Evolutionary conservation across 2,329 filamentous ascomycete species (phyloP).

Genomic region (Fusarium falciforme): DNA sequence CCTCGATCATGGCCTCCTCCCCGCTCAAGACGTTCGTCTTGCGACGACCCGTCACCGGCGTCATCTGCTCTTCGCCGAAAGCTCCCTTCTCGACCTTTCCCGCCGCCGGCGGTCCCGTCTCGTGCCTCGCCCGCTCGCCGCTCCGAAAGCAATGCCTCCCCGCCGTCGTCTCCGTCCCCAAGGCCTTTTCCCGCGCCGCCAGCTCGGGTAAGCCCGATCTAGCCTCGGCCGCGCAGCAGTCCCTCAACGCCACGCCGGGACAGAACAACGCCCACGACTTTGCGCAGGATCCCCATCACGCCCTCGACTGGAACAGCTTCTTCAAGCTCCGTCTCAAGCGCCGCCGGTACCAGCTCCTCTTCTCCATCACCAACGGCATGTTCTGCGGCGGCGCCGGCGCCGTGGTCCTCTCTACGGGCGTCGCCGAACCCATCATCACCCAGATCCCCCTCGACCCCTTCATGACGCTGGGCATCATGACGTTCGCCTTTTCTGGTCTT

Average conservation of each 20-base stretch:
- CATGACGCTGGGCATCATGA: constrained; percentile 84
- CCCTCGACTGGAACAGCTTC: constrained; percentile 89
- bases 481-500: constrained; percentile 78
- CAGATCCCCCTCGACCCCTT: constrained; percentile 89
- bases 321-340: constrained; percentile 90
- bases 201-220: constrained; percentile 26
- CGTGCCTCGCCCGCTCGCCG: constrained; percentile 36
- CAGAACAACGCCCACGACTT: constrained; percentile 18
- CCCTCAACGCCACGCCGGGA: constrained; percentile 31
- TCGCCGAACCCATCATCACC: constrained; percentile 76
- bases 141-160: constrained; percentile 34
- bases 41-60: constrained; percentile 43
- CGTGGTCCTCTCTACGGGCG: constrained; percentile 74
- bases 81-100: constrained; percentile 45
- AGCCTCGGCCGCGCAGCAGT: constrained; percentile 33
- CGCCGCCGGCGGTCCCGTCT: background rate
- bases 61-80: constrained; percentile 43
- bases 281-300: constrained; percentile 25
- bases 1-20: constrained; percentile 44
- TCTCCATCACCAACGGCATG: constrained; percentile 75
- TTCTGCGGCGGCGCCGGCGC: constrained; percentile 72
- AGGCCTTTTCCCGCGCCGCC: constrained; percentile 33
- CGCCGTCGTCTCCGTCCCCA: constrained; percentile 21
- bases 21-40: constrained; percentile 48
- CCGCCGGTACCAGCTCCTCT: constrained; percentile 83